Percentiles rank a stretch among this genome's conserved stretches.
Conservation (phyloP, 805 yeast genomes). For the Candida insectalens region DNA sequence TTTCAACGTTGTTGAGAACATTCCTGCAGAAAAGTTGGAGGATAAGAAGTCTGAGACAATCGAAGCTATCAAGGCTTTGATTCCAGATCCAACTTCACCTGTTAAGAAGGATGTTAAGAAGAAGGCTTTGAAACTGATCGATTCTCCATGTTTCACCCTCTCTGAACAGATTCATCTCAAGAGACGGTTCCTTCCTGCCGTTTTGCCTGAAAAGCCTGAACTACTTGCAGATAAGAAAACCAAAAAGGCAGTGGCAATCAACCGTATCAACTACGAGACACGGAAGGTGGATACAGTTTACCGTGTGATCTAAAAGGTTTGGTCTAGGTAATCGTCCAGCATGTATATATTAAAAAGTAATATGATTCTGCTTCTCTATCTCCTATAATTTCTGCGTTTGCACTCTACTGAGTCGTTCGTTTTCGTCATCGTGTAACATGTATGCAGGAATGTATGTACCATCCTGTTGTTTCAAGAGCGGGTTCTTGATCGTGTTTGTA, state of each 20-base stretch:
- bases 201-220: conserved; percentile 40
- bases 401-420: conserved; percentile 38
- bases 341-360: conserved; percentile 1
- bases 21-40: conserved; percentile 26
- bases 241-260: conserved; percentile 39
- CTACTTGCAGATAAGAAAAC: conserved; percentile 24
- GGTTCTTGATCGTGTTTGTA: conserved; percentile 63
- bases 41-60: conserved; percentile 13
- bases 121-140: conserved; percentile 34
- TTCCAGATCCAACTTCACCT: conserved; percentile 14
- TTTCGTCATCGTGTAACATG: conserved; percentile 47
- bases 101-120: conserved; percentile 29
- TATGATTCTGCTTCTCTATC: conserved; percentile 1
- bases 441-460: conserved; percentile 40
- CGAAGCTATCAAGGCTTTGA: conserved; percentile 10
- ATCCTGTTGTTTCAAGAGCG: conserved; percentile 29
- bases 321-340: conserved; percentile 5
- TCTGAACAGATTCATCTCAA: conserved; percentile 30
- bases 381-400: not conserved
- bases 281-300: conserved; percentile 42
- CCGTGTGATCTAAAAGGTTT: conserved; percentile 46
- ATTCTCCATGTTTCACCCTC: conserved; percentile 27
- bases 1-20: conserved; percentile 29
- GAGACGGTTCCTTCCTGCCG: conserved; percentile 43
- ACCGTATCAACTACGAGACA: conserved; percentile 52